Percentiles rank a stretch among this genome's conserved stretches.
Conservation (phyloP, 1,139 yeast genomes). For the Suhomyces terraborum region DNA sequence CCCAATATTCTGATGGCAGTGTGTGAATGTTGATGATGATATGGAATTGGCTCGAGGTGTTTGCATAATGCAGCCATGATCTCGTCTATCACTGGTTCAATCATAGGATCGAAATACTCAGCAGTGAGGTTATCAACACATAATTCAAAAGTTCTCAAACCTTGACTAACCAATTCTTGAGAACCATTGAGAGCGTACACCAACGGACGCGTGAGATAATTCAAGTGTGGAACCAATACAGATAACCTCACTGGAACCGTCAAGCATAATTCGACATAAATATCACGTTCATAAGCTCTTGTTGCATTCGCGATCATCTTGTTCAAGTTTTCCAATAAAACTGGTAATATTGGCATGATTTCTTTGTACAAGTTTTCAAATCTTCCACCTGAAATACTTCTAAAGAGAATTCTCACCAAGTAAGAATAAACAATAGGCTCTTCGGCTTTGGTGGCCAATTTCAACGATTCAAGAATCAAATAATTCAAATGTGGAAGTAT, state of each 20-base stretch:
- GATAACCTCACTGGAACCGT: constrained; percentile 95
- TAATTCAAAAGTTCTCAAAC: constrained; percentile 89
- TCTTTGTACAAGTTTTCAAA: constrained; percentile 91
- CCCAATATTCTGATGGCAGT: constrained; percentile 92
- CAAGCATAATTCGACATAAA: constrained; percentile 89
- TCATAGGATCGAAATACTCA: constrained; percentile 93
- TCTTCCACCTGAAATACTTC: constrained; percentile 95
- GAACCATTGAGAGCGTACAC: constrained; percentile 89
- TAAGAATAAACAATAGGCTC: constrained; percentile 92
- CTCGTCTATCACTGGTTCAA: constrained; percentile 93
- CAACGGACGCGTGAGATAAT: constrained; percentile 84
- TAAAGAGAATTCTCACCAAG: constrained; percentile 81
- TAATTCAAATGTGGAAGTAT: constrained; percentile 84
- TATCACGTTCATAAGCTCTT: constrained; percentile 86
- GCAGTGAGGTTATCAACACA: constrained; percentile 97
- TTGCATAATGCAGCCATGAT: constrained; percentile 93
- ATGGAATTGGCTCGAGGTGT: constrained; percentile 88
- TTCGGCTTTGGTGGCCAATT: constrained; percentile 80
- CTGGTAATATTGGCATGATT: constrained; percentile 86
- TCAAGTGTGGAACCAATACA: constrained; percentile 89
- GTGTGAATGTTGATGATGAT: constrained; percentile 91
- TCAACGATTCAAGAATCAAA: constrained; percentile 77
- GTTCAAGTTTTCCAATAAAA: constrained; percentile 80
- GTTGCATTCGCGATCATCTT: constrained; percentile 81
- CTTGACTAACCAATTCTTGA: constrained; percentile 91